Base-by-base conservation (phyloP, 2,329 filamentous ascomycete species). In the Ustilaginoidea virens region DNA sequence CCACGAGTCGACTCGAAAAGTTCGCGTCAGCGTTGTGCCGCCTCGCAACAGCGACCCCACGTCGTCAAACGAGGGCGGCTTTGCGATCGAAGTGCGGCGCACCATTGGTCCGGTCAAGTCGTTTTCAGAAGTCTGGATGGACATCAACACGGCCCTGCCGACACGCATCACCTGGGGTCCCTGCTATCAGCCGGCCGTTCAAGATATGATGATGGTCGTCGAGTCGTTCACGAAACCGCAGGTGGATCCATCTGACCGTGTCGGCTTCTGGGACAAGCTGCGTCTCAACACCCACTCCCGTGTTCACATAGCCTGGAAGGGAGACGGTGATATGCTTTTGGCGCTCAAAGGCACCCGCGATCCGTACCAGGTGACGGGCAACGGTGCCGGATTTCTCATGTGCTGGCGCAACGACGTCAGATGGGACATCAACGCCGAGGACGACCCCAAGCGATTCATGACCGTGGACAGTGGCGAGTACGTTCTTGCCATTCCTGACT, bases 171-270 rank as follows among this genome's bases (percentile, higher is more conserved):
- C 87, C 0, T 98, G 90, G 92, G 86, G 86, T 6, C 86, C 90
- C 25, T 93, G 86, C 2, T 98, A 96, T 46, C 92, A 98, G 46
- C 90, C 92, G 17, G 87, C 87, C 2, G 87, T 98, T 27, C 90
- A 98, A 51, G 92, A 98, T 47, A 93, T 96, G 80, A 98, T 98
- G 90, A 94, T 96, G 69, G 86, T 86, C 16, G 80, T 98, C 36
- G 90, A 98, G 53, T 87, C 81, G 3, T 96, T 98, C 49, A 94
- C 87, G 1, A 98, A 98, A 48, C 83, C 87, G 6, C 86, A 87
- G 37, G 65, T 94, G 17, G 92, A 98, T 49, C 79, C 81, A 1
- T 96, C 90, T 0, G 92, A 98, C 39, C 69, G 80, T 32, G 83
- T 92, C 26, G 90, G 90, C 3, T 98, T 98, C 58, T 98, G 90